Evolutionary conservation across 2,329 filamentous ascomycete genomes (phyloP).

Genomic region (Cladosporium oxysporum): DNA sequence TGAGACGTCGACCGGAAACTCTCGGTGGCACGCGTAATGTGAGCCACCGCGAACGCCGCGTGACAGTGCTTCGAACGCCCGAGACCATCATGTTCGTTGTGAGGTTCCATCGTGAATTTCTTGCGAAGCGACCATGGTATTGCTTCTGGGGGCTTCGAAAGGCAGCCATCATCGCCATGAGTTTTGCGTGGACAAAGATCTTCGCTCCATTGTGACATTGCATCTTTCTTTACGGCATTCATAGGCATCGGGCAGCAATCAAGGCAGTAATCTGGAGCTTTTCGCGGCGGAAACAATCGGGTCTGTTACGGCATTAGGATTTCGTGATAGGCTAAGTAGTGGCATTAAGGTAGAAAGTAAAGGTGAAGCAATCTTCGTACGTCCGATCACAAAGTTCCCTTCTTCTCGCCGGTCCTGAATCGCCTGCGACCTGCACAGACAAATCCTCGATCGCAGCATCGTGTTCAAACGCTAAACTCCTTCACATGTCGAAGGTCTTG

Average conservation of each 20-base stretch:
- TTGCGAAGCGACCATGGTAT: too few relatives aligned
- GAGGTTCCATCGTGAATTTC: too few relatives aligned
- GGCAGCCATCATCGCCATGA: too few relatives aligned
- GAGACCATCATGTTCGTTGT: too few relatives aligned
- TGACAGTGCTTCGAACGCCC: background rate
- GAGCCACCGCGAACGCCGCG: background rate
- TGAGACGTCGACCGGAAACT: background rate
- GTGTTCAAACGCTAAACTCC: background rate
- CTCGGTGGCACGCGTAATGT: background rate
- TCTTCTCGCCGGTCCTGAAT: background rate
- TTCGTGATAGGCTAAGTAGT: background rate
- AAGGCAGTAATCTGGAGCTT: too few relatives aligned
- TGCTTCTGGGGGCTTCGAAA: too few relatives aligned
- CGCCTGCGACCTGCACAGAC: background rate
- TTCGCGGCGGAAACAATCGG: background rate
- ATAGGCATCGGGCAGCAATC: too few relatives aligned
- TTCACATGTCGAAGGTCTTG: background rate
- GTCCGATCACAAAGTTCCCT: background rate
- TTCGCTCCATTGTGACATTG: too few relatives aligned
- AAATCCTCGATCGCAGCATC: background rate
- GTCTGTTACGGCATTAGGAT: background rate
- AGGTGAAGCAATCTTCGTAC: background rate
- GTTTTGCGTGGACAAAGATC: too few relatives aligned
- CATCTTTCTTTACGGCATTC: too few relatives aligned
- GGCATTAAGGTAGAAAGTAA: background rate